Base-by-base conservation (phyloP, 345 rosid species). In the Gossypium anomalum region DNA sequence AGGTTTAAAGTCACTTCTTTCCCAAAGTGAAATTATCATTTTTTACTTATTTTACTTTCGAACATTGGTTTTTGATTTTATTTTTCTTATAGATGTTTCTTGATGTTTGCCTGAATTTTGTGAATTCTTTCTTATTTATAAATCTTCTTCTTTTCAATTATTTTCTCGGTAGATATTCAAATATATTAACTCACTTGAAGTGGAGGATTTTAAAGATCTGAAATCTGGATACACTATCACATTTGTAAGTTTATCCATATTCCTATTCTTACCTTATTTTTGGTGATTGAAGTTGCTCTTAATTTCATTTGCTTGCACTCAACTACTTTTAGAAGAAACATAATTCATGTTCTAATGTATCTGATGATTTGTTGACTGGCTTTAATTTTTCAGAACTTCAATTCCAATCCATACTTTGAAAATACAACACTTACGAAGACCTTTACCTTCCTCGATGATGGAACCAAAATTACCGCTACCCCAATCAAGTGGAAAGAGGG, bases 401-500 rank as follows among this genome's bases (percentile, higher is more conserved):
- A 80, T 29, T 65, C 90, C 72, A 95, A 93, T 79, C 98, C 94
- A 1, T 93, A 79, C 80, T 95, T 93, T 78, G 99, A 95, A 69
- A 89, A 95, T 73, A 76, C 84, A 7, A 90, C 88, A 79, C 96
- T 95, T 64, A 89, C 88, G 7, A 93, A 94, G 85, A 86, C 90
- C 2, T 91, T 87, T 73, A 83, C 94, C 77, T 94, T 86, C 87
- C 86, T 82, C 14, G 99, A 92, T 72, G 99, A 95, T 43, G 85
- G 90, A 47, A 94, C 91, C 41, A 86, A 89, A 78, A 86, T 91
- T 76, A 79, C 89, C 67, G 88, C 93, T 22, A 92, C 99, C 13
- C 74, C 87, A 55, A 94, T 93, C 67, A 94, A 86, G 72, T 94
- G 99, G 98, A 94, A 93, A 75, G 94, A 89, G 77, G 96, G 98